phyloP scores from a whole-genome alignment of 257 asterid genomes.

The Capsicum chinense region DNA sequence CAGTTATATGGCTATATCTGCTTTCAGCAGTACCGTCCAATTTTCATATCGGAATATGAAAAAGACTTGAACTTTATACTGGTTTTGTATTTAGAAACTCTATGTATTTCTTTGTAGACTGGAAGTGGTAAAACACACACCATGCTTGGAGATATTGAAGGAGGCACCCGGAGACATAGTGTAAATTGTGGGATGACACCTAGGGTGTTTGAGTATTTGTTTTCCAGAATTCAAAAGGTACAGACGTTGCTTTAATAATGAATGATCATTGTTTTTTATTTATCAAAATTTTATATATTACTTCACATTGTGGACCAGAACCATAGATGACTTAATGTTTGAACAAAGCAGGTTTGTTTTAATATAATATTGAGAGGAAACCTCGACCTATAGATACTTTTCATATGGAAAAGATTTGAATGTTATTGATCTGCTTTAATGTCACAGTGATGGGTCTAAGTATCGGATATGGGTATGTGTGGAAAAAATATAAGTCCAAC shows the following conservation, averaged over 20 bases:
- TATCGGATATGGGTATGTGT: background rate
- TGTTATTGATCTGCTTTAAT: background rate
- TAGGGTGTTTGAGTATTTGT: slow-evolving; percentile 88
- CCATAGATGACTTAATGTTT: background rate
- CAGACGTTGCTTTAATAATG: slow-evolving; percentile 6
- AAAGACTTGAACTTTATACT: background rate
- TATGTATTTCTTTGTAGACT: slow-evolving; percentile 52
- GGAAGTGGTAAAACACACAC: slow-evolving; percentile 99
- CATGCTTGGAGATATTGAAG: slow-evolving; percentile 99
- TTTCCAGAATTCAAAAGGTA: slow-evolving; percentile 96
- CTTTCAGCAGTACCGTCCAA: background rate
- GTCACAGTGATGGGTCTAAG: background rate
- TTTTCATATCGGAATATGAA: background rate
- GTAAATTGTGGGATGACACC: slow-evolving; percentile 97
- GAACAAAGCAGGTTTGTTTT: background rate
- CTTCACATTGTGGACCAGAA: background rate
- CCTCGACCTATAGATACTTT: background rate
- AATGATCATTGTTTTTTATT: slow-evolving; percentile 15
- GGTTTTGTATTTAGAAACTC: slow-evolving; percentile 11
- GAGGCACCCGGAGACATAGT: slow-evolving; percentile 91
- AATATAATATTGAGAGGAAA: background rate
- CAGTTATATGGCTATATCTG: background rate
- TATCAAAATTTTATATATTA: background rate
- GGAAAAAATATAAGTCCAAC: background rate
- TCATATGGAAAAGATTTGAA: background rate